Base-by-base conservation (phyloP, 225 moss, liverwort and hornwort species). In the Sphagnum tenellum region DNA sequence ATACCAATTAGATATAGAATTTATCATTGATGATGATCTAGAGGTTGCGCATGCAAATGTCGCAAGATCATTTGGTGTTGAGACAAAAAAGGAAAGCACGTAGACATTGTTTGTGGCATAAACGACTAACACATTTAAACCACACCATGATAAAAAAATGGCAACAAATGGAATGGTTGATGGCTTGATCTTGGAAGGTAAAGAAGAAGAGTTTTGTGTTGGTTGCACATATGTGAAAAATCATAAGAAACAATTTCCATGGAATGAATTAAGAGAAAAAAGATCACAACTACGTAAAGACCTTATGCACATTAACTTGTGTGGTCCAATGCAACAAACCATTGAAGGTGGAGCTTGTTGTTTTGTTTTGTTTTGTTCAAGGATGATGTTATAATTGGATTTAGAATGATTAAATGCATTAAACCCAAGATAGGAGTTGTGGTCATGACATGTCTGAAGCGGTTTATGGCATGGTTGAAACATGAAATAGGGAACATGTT, bases 351-450 rank as follows among this genome's bases (percentile, higher is more conserved):
- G 66, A 3, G 55, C 45, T 14, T 1, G 2, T 0, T 66, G 2
- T 57, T 45, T 66, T 3, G 56, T 13, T 11, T 46, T 56, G 56
- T 13, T 11, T 46, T 66, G 9, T 66, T 66, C 12, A 66, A 66
- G 53, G 66, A 56, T 48, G 66, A 66, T 44, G 14, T 3, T 3
- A 45, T n/a, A n/a, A n/a, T 53, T 6, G 66, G 66, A 44, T 66
- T 7, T 44, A 66, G 53, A 55, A 54, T 66, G 4, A 55, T 66
- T 10, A 7, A 66, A 8, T 66, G 66, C 46, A 44, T 66, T 55
- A 50, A 64, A 50, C 3, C 64, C 3, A 66, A 66, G 53, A 54
- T 54, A 8, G 44, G 12, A 5, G 10, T 4, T 12, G 64, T 53
- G 9, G 11, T 11, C 45, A 9, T 66, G 7, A 7, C 54, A 44